Evolutionary conservation across 495 filamentous ascomycete genomes (phyloP).

Genomic region (Xylaria venustula): DNA sequence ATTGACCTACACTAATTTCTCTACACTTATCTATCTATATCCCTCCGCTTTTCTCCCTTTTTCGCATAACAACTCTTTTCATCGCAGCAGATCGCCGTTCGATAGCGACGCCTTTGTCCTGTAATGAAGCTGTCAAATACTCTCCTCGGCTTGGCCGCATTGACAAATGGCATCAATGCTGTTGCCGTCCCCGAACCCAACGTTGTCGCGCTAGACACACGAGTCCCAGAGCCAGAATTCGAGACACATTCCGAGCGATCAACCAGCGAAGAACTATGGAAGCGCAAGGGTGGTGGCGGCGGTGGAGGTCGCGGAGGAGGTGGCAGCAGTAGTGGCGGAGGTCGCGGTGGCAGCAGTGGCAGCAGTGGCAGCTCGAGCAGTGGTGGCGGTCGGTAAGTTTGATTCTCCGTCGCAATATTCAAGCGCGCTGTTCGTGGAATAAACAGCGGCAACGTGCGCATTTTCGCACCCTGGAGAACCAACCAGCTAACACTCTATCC

Average conservation of each 20-base stretch:
- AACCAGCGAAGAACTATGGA: slow-evolving; percentile 46
- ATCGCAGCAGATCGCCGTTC: neutral
- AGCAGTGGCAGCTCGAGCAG: neutral
- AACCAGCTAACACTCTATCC: neutral
- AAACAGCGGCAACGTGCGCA: no score
- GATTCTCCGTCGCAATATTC: neutral
- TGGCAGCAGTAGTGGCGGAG: slow-evolving; percentile 25
- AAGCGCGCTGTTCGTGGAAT: neutral
- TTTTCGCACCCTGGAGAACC: no score
- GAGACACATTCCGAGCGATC: slow-evolving; percentile 22
- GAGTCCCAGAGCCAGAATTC: slow-evolving; percentile 17
- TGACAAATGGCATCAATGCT: slow-evolving; percentile 18
- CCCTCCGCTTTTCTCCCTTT: neutral
- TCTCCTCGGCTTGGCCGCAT: slow-evolving; percentile 20
- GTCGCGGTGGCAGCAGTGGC: neutral
- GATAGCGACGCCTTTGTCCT: neutral
- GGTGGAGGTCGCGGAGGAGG: slow-evolving; percentile 48
- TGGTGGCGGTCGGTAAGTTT: slow-evolving; percentile 3
- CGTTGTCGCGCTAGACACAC: slow-evolving; percentile 19
- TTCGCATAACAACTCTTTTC: neutral
- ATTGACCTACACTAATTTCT: neutral
- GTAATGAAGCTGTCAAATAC: slow-evolving; percentile 27
- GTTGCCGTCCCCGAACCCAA: slow-evolving; percentile 15
- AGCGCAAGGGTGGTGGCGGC: slow-evolving; percentile 56
- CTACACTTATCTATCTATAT: neutral